Percentiles rank a stretch among this genome's conserved stretches.
These are phyloP conservation scores for Sordariomycetes sp. DNA, from an alignment of 2,329 filamentous ascomycete species.

Conservation along the genomic window DNA sequence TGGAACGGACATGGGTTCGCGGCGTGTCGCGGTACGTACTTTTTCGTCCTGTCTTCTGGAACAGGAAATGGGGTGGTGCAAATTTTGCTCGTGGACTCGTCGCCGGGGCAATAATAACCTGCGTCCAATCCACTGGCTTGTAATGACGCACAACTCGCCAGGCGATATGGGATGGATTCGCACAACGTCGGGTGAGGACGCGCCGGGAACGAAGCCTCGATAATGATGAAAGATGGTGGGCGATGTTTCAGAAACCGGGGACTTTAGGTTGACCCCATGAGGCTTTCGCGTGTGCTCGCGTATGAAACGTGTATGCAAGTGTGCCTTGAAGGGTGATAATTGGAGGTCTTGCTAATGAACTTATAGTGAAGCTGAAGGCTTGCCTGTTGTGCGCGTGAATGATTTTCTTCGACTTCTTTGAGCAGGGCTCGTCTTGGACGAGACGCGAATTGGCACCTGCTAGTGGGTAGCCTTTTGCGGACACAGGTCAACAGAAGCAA, in stretches of 20 bases:
- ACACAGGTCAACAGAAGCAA: conserved; percentile 36
- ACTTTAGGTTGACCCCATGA: too few species aligned
- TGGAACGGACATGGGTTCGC: conserved; percentile 5
- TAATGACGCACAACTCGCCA: not conserved
- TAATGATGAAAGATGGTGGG: not conserved
- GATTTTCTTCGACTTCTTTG: not conserved
- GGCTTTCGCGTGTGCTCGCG: too few species aligned
- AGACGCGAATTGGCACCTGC: conserved; percentile 9
- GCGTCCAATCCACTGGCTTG: not conserved
- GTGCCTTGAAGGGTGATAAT: not conserved
- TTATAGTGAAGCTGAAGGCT: too few species aligned
- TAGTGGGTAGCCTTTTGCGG: not conserved
- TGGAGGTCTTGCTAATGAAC: not conserved
- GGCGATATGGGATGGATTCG: not conserved
- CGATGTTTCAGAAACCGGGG: too few species aligned
- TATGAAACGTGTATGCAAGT: not conserved
- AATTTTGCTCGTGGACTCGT: not conserved
- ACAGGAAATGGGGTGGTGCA: not conserved
- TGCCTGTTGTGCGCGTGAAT: too few species aligned
- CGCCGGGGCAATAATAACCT: not conserved
- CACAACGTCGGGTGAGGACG: not conserved
- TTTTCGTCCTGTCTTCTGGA: not conserved
- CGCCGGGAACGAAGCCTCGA: not conserved
- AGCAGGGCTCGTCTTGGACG: not conserved
- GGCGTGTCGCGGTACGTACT: conserved; percentile 7